Percentiles rank a stretch among this genome's conserved stretches.
Evolutionary conservation across 306 rosid species (phyloP).

Genomic region (Arachis hypogaea): DNA sequence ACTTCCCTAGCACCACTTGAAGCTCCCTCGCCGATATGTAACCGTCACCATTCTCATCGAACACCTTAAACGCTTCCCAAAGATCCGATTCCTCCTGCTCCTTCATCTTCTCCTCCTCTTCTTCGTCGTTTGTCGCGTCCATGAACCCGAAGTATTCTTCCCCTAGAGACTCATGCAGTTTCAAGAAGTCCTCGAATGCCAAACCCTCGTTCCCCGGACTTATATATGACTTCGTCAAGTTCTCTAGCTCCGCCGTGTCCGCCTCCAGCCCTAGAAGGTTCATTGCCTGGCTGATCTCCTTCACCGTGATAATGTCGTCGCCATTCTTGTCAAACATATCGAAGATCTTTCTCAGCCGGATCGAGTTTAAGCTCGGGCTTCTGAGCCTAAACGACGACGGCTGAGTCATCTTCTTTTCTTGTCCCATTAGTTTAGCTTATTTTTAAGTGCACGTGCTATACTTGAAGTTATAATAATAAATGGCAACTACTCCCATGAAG

Average conservation of each 20-base stretch:
- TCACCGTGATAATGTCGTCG: slow-evolving; percentile 57
- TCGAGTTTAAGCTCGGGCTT: slow-evolving; percentile 55
- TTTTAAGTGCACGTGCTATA: too few species aligned
- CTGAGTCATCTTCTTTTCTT: neutral
- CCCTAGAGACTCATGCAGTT: slow-evolving; percentile 61
- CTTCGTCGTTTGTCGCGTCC: neutral
- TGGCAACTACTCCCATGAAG: too few species aligned
- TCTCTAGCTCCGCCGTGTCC: slow-evolving; percentile 53
- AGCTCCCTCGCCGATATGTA: slow-evolving; percentile 78
- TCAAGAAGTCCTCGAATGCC: slow-evolving; percentile 57
- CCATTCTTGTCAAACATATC: slow-evolving; percentile 76
- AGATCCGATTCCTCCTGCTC: slow-evolving; percentile 63
- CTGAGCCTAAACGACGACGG: slow-evolving; percentile 67
- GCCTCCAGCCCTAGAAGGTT: slow-evolving; percentile 59
- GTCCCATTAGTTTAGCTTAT: slow-evolving; percentile 17
- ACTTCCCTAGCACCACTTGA: slow-evolving; percentile 71
- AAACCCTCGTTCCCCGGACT: slow-evolving; percentile 61
- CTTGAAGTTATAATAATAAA: too few species aligned
- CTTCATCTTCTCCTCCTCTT: neutral
- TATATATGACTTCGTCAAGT: slow-evolving; percentile 49
- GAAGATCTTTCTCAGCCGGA: slow-evolving; percentile 75
- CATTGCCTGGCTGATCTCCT: slow-evolving; percentile 65
- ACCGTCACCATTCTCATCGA: slow-evolving; percentile 85
- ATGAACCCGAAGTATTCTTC: slow-evolving; percentile 54
- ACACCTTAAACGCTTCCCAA: slow-evolving; percentile 87